phyloP scores from a whole-genome alignment of 192 early-diverging fungal species.

The Podila horticola region DNA sequence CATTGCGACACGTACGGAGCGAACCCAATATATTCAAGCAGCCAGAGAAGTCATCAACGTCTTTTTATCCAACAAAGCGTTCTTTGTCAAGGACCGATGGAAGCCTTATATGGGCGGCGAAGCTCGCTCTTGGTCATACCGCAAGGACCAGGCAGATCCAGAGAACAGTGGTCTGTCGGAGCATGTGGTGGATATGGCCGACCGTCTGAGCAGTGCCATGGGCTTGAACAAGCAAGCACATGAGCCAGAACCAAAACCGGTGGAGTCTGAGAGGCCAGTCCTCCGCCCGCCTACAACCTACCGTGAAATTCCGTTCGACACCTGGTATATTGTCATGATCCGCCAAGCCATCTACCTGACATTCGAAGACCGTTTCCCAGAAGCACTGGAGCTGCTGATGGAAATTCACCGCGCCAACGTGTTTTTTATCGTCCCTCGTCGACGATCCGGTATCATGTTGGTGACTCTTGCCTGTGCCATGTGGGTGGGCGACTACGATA shows the following conservation, averaged over 20 bases:
- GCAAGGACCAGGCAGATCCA: constrained; percentile 17
- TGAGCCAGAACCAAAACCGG: background rate
- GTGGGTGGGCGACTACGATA: constrained; percentile 37
- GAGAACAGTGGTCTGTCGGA: constrained; percentile 45
- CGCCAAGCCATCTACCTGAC: constrained; percentile 46
- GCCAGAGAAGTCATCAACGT: constrained; percentile 44
- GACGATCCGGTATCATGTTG: constrained; percentile 43
- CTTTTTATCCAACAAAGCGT: constrained; percentile 41
- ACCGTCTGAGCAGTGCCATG: constrained; percentile 46
- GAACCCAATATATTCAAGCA: constrained; percentile 46
- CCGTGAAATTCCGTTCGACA: constrained; percentile 32
- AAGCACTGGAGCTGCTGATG: constrained; percentile 43
- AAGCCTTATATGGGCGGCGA: constrained; percentile 37
- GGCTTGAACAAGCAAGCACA: constrained; percentile 10
- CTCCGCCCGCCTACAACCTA: constrained; percentile 17
- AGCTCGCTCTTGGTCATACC: constrained; percentile 26
- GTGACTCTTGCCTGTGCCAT: constrained; percentile 44
- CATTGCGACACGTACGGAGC: constrained; percentile 23
- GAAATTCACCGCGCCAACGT: constrained; percentile 37
- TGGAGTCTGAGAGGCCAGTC: background rate
- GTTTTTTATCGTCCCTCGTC: constrained; percentile 28
- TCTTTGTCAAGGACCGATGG: constrained; percentile 42
- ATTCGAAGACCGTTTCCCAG: constrained; percentile 38
- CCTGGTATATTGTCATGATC: constrained; percentile 43
- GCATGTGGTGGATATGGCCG: constrained; percentile 49